Evolutionary conservation across 164 flowering plant species (phyloP), one percentile per base, ranked within the genome.

Genomic region (Tetrastigma voinierianum): DNA sequence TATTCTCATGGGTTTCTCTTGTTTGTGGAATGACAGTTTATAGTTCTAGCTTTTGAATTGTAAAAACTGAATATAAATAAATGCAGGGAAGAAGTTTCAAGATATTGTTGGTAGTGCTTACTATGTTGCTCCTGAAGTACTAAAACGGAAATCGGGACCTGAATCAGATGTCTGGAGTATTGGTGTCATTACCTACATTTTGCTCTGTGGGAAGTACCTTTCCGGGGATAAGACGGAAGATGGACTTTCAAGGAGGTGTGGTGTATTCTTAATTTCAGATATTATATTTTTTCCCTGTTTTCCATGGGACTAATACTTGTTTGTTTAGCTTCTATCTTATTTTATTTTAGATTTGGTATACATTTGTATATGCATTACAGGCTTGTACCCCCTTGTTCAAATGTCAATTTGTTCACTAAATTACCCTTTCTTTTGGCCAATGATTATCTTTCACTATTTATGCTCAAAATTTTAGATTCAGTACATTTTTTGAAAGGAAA

Each of bases 161-260:
- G 99, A 96, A 73, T 93, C 98, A 43, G 99, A 96, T 88, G 98
- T 86, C n/a, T 96, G 99, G 98, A 93, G 99, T 75, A 96, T 90
- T 57, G 99, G 98, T 67, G 97, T 96, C 20, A 96, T 96, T 70
- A 96, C 99, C n/a, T 96, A 90, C 77, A 96, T 96, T 69, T 78
- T 96, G 80, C 96, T 96, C 23, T 90, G 97, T 72, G 97, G 99
- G 18, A 87, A 85, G 66, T 88, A 97, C 18, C 99, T 98, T 9
- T 96, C 93, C 69, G 93, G 99, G 99, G 96, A 92, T 72, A 93
- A 88, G 88, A 96, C 99, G 4, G 98, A 93, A 75, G 97, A 93
- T 78, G 98, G 99, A 46, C 93, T 70, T 93, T 96, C 72, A 93
- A 85, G 77, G 99, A 96, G 99, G 98, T 90, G 64, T 14, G 66